These are phyloP conservation scores for Backusella morwellensis DNA, from an alignment of 192 early-diverging fungal species.

Conservation along the genomic window DNA sequence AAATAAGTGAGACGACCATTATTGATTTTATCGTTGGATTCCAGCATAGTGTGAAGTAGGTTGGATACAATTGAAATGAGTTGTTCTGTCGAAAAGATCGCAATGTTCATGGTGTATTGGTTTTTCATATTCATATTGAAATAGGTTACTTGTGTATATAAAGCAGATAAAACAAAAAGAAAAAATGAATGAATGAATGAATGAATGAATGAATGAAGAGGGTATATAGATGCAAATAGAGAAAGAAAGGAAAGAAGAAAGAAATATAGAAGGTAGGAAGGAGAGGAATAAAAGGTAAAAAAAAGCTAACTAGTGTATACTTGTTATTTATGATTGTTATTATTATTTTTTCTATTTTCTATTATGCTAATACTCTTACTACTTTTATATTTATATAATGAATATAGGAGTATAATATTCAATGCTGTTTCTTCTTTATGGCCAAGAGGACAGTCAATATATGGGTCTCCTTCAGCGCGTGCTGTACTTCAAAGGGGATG, in stretches of 20 bases:
- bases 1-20: slow-evolving; percentile 52
- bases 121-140: slow-evolving; percentile 44
- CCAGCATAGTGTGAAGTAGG: slow-evolving; percentile 44
- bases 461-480: neutral
- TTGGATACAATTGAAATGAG: slow-evolving; percentile 45
- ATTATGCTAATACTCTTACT: neutral
- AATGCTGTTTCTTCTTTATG: neutral
- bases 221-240: neutral
- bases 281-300: neutral
- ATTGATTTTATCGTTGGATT: slow-evolving; percentile 42
- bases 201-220: neutral
- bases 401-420: neutral
- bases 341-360: neutral
- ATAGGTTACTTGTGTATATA: slow-evolving; percentile 53
- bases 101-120: slow-evolving; percentile 33
- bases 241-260: neutral
- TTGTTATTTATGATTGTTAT: neutral
- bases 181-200: neutral
- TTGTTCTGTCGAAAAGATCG: slow-evolving; percentile 41
- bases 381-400: neutral
- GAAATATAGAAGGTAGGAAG: neutral
- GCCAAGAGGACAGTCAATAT: neutral
- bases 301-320: neutral
- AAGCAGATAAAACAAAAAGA: slow-evolving; percentile 44
- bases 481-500: neutral